Conservation (phyloP, 345 rosid genomes). For the Moricandia moricandioides region DNA sequence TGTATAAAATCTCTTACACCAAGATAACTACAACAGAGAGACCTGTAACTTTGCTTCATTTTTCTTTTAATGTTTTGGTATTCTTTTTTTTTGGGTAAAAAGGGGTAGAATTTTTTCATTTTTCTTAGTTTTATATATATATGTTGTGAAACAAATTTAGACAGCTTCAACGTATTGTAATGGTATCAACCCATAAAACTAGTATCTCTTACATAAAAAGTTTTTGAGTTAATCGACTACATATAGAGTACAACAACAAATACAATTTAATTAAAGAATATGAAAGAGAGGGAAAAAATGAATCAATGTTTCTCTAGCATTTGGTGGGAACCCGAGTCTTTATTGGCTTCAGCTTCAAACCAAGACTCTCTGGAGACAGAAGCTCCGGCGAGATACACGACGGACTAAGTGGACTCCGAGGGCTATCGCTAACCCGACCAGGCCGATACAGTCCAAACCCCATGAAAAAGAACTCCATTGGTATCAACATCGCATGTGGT, state of each 20-base stretch:
- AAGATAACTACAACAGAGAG: constrained; percentile 23
- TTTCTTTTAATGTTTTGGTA: not conserved
- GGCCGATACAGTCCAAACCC: constrained; percentile 78
- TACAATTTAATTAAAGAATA: constrained; percentile 35
- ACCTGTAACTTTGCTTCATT: constrained; percentile 29
- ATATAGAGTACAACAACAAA: constrained; percentile 22
- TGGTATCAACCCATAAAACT: not conserved
- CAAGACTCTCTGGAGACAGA: constrained; percentile 96
- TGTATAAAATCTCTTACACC: constrained; percentile 35
- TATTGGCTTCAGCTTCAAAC: constrained; percentile 86
- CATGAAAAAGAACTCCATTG: constrained; percentile 90
- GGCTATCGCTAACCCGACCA: constrained; percentile 63
- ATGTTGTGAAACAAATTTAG: constrained; percentile 1
- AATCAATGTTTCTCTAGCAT: constrained; percentile 18
- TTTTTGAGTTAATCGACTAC: constrained; percentile 10
- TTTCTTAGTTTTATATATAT: constrained; percentile 4
- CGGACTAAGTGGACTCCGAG: constrained; percentile 81
- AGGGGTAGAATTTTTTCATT: constrained; percentile 13
- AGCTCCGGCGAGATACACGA: constrained; percentile 94
- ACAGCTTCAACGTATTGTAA: constrained; percentile 5
- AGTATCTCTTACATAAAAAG: not conserved
- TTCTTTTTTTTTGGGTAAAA: constrained; percentile 11
- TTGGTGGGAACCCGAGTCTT: constrained; percentile 60
- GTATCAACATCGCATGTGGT: constrained; percentile 97
- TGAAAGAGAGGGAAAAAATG: not conserved